Conservation (phyloP, 495 filamentous ascomycete species). For the Penicillium parvum region DNA sequence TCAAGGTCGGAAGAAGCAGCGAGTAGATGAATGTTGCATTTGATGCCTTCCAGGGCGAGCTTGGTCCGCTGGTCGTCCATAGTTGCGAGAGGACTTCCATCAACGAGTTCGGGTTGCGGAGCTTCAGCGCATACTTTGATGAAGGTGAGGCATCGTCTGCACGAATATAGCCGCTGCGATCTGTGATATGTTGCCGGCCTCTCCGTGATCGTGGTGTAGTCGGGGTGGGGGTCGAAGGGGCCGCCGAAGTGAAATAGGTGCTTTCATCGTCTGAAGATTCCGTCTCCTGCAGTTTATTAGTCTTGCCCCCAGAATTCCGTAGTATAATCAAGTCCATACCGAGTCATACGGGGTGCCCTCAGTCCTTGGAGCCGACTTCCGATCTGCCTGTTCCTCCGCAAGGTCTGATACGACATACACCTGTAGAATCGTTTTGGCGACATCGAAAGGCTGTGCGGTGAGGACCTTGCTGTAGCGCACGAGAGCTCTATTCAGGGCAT, state of each 20-base stretch:
- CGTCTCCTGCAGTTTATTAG: conserved; percentile 26
- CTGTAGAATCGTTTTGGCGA: conserved; percentile 90
- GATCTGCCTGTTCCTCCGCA: conserved; percentile 28
- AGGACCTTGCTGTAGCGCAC: conserved; percentile 82
- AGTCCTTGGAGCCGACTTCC: conserved; percentile 25
- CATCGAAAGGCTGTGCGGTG: conserved; percentile 93
- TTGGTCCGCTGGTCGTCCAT: conserved; percentile 84
- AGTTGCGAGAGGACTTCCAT: conserved; percentile 75
- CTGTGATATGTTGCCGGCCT: conserved; percentile 42
- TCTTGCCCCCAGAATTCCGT: background rate
- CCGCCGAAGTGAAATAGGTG: conserved; percentile 76
- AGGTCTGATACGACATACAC: conserved; percentile 53
- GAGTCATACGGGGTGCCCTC: conserved; percentile 35
- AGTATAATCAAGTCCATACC: conserved; percentile 20
- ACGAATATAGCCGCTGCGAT: conserved; percentile 47
- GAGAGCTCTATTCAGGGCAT: conserved; percentile 70
- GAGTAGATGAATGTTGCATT: conserved; percentile 89
- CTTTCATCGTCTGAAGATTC: conserved; percentile 73
- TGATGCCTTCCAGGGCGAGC: conserved; percentile 91
- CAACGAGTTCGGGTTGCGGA: conserved; percentile 68
- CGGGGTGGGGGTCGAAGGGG: conserved; percentile 54
- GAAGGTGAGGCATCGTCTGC: conserved; percentile 32
- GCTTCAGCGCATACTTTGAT: conserved; percentile 57
- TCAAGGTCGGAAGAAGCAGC: conserved; percentile 75
- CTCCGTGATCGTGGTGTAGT: conserved; percentile 48